Evolutionary conservation across 2,329 filamentous ascomycete genomes (phyloP).

Genomic region (Cryphonectria parasitica): DNA sequence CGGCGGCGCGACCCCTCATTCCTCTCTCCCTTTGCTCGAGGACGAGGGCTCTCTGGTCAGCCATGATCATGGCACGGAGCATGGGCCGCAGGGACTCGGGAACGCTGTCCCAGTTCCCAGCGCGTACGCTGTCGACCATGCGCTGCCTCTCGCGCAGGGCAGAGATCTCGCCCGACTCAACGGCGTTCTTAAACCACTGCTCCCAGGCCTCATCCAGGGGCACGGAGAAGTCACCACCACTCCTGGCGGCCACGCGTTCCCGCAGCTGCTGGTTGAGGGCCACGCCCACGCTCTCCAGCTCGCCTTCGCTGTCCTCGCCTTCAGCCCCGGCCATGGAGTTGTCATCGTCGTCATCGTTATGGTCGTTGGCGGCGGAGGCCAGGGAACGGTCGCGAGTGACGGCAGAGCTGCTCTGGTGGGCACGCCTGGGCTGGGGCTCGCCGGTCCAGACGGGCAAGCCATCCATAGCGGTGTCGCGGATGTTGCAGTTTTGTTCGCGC

Average conservation of each 20-base stretch:
- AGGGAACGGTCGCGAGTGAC: constrained; percentile 16
- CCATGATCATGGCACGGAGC: constrained; percentile 52
- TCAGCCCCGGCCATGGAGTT: constrained; percentile 29
- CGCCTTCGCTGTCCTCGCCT: constrained; percentile 55
- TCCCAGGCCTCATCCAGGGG: constrained; percentile 74
- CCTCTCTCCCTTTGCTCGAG: constrained; percentile 37
- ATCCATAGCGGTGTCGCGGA: constrained; percentile 73
- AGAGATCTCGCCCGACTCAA: constrained; percentile 61
- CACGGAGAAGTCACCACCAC: constrained; percentile 61
- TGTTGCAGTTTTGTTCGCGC: constrained; percentile 70
- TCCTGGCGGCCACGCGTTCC: constrained; percentile 64
- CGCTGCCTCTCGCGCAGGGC: constrained; percentile 44
- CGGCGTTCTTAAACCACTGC: constrained; percentile 72
- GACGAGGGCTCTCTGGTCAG: constrained; percentile 36
- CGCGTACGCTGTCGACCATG: constrained; percentile 59
- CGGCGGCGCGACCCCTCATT: constrained; percentile 24
- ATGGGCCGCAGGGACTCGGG: constrained; percentile 59
- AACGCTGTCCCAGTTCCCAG: constrained; percentile 61
- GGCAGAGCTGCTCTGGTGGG: background rate
- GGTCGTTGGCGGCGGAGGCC: background rate
- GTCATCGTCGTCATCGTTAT: background rate
- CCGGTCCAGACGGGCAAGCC: constrained; percentile 63
- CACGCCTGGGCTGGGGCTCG: constrained; percentile 14
- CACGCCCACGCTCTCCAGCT: constrained; percentile 62
- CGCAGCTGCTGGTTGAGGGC: constrained; percentile 67